phyloP scores from a whole-genome alignment of 2,329 filamentous ascomycete species.

The Fusarium sp. region DNA sequence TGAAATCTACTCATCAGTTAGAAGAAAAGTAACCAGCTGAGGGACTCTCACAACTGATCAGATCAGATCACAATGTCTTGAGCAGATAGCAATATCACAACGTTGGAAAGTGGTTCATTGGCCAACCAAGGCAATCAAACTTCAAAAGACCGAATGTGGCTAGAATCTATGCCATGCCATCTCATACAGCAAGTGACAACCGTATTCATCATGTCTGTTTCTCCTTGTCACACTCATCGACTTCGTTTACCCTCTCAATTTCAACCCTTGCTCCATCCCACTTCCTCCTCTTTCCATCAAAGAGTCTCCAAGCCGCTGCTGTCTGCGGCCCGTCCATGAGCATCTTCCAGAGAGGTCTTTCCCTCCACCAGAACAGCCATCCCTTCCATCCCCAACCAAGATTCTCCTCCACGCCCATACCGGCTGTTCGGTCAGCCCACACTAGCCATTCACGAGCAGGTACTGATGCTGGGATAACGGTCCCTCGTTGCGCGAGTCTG shows the following conservation, averaged over 20 bases:
- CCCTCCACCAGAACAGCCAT: constrained; percentile 52
- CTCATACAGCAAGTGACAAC: not conserved
- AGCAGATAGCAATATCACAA: not conserved
- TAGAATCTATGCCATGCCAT: not conserved
- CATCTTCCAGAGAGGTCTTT: constrained; percentile 50
- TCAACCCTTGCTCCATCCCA: not conserved
- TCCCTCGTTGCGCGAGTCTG: constrained; percentile 15
- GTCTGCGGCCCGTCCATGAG: constrained; percentile 42
- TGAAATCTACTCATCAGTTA: not conserved
- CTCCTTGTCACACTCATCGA: not conserved
- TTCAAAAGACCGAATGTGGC: not conserved
- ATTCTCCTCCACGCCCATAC: constrained; percentile 51
- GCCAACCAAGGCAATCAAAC: not conserved
- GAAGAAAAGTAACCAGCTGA: not conserved
- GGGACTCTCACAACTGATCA: not conserved
- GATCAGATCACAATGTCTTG: not conserved
- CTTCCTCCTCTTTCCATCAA: not conserved
- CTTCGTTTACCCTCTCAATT: not conserved
- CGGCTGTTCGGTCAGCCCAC: constrained; percentile 48
- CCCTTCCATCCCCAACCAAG: constrained; percentile 52
- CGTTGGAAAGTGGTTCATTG: not conserved
- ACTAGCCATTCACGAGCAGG: constrained; percentile 37
- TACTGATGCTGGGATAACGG: constrained; percentile 38
- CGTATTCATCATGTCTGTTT: not conserved
- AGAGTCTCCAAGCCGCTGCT: constrained; percentile 10